These are phyloP conservation scores for Ceratocystis lukuohia DNA, from an alignment of 2,329 filamentous ascomycete genomes.

Conservation along the genomic window DNA sequence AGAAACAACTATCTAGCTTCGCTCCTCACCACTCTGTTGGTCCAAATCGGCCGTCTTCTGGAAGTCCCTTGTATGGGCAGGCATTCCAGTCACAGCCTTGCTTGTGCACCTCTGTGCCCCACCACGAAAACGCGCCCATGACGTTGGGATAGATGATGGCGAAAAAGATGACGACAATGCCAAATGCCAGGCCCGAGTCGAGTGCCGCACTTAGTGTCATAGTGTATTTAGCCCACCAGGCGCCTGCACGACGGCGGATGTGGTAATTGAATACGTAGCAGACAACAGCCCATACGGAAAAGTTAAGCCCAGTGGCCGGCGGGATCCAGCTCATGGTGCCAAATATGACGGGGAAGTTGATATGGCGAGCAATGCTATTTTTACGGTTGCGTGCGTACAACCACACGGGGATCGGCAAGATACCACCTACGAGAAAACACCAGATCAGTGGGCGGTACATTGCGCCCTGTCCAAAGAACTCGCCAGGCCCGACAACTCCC, in stretches of 20 bases:
- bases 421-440: conserved; percentile 65
- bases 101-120: conserved; percentile 79
- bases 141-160: conserved; percentile 70
- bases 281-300: conserved; percentile 73
- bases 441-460: conserved; percentile 66
- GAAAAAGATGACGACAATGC: conserved; percentile 74
- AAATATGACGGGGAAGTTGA: conserved; percentile 72
- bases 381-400: conserved; percentile 48
- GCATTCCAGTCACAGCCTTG: conserved; percentile 75
- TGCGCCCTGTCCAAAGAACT: conserved; percentile 67
- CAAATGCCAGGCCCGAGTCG: conserved; percentile 70
- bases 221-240: conserved; percentile 85
- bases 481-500: conserved; percentile 70
- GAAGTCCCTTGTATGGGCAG: conserved; percentile 54
- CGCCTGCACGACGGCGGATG: conserved; percentile 52
- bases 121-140: conserved; percentile 65
- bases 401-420: conserved; percentile 64
- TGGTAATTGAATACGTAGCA: conserved; percentile 75
- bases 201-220: conserved; percentile 77
- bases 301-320: conserved; percentile 75
- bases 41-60: conserved; percentile 52
- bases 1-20: neutral
- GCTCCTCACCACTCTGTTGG: conserved; percentile 42
- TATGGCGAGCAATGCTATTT: conserved; percentile 54
- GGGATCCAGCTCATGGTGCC: conserved; percentile 78